phyloP scores from a whole-genome alignment of 75 land plant species.

The Picea glauca region DNA sequence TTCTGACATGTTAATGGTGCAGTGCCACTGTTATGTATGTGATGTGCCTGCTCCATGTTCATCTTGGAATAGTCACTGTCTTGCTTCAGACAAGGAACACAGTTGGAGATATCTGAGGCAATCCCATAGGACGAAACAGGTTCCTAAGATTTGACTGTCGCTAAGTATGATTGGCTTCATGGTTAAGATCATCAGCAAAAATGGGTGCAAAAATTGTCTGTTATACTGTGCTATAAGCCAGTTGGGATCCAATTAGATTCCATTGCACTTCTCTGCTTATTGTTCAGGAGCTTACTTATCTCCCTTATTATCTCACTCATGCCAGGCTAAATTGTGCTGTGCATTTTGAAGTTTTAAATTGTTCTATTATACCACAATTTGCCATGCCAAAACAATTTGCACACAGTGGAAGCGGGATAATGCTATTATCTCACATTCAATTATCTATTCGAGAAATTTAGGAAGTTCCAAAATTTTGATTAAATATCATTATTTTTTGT shows the following conservation, averaged over 20 bases:
- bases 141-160: background rate
- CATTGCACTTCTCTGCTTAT: background rate
- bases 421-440: too few relatives aligned
- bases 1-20: slow-evolving; percentile 19
- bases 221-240: background rate
- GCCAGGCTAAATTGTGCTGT: background rate
- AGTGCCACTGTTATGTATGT: slow-evolving; percentile 94
- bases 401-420: too few relatives aligned
- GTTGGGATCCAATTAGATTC: background rate
- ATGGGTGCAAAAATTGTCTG: background rate
- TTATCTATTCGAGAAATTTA: background rate
- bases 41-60: slow-evolving; percentile 74
- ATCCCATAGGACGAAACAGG: background rate
- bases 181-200: background rate
- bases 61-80: slow-evolving; percentile 75
- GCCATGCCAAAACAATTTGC: too few relatives aligned
- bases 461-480: background rate
- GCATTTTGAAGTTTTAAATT: background rate
- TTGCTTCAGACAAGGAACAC: slow-evolving; percentile 67
- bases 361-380: background rate
- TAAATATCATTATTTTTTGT: background rate
- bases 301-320: background rate
- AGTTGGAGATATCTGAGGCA: slow-evolving; percentile 46
- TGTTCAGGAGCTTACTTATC: background rate
- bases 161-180: background rate